phyloP scores from a whole-genome alignment of 1,139 yeast genomes.

The Diutina neorugosa region DNA sequence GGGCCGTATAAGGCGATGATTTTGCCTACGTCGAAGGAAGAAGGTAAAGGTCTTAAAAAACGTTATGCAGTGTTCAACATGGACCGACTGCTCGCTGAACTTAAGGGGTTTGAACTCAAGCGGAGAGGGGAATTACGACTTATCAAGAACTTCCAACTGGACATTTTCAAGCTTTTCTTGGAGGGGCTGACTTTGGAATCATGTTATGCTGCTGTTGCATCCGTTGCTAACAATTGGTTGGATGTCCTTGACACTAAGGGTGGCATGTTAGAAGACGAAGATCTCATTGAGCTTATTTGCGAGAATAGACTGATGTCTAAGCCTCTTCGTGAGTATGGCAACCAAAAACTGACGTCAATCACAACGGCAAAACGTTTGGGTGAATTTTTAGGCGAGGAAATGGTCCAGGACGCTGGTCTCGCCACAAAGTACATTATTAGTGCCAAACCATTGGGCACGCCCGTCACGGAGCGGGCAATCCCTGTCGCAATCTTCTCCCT shows the following conservation, averaged over 20 bases:
- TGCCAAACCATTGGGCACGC: conserved; percentile 70
- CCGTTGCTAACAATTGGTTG: conserved; percentile 90
- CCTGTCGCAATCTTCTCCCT: conserved; percentile 95
- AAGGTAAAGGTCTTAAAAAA: conserved; percentile 92
- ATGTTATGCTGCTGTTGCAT: conserved; percentile 84
- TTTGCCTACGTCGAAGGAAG: conserved; percentile 93
- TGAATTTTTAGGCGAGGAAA: conserved; percentile 92
- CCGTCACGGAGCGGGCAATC: conserved; percentile 91
- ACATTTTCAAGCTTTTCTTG: conserved; percentile 80
- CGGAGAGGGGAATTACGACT: conserved; percentile 93
- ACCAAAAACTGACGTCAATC: conserved; percentile 87
- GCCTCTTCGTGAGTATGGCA: conserved; percentile 77
- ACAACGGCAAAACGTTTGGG: conserved; percentile 91
- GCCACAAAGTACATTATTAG: conserved; percentile 93
- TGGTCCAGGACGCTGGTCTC: conserved; percentile 93
- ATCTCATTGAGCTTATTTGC: conserved; percentile 85
- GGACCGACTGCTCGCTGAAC: conserved; percentile 88
- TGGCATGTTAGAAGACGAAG: conserved; percentile 82
- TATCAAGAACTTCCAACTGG: conserved; percentile 91
- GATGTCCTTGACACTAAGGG: conserved; percentile 89
- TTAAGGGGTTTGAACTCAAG: conserved; percentile 93
- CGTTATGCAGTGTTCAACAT: conserved; percentile 94
- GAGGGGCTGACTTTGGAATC: conserved; percentile 69
- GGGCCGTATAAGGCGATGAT: conserved; percentile 98
- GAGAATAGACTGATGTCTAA: conserved; percentile 95